phyloP scores from a whole-genome alignment of 2,329 filamentous ascomycete species.

The Falciphora oryzae region DNA sequence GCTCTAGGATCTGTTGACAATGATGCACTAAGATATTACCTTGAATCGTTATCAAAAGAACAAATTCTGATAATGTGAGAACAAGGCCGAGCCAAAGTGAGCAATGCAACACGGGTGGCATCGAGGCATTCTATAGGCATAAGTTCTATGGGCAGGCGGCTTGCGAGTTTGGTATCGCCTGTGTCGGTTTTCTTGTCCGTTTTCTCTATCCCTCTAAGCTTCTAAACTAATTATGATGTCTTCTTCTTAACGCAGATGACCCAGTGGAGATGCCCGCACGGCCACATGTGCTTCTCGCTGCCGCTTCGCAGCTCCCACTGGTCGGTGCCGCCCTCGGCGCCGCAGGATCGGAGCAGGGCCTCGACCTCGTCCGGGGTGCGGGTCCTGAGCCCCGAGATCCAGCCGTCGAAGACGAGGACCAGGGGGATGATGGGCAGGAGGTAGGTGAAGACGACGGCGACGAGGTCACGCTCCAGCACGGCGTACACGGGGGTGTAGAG shows the following conservation, averaged over 20 bases:
- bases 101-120: no score
- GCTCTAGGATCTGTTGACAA: background rate
- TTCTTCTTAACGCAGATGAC: slow-evolving; percentile 39
- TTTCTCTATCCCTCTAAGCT: background rate
- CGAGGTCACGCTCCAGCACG: slow-evolving; percentile 44
- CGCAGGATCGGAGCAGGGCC: slow-evolving; percentile 48
- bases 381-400: slow-evolving; percentile 61
- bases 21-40: background rate
- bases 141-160: no score
- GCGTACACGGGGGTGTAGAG: slow-evolving; percentile 47
- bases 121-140: no score
- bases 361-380: slow-evolving; percentile 62
- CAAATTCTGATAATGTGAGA: no score
- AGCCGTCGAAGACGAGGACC: slow-evolving; percentile 63
- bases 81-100: background rate
- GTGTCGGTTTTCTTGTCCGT: background rate
- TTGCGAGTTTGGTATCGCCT: no score
- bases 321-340: slow-evolving; percentile 30
- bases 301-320: slow-evolving; percentile 47
- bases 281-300: slow-evolving; percentile 41
- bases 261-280: slow-evolving; percentile 46
- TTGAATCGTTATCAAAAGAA: no score
- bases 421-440: slow-evolving; percentile 61
- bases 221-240: background rate
- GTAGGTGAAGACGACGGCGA: slow-evolving; percentile 61